Evolutionary conservation across 225 moss, liverwort and hornwort genomes (phyloP).

Genomic region (Neckera pumila): DNA sequence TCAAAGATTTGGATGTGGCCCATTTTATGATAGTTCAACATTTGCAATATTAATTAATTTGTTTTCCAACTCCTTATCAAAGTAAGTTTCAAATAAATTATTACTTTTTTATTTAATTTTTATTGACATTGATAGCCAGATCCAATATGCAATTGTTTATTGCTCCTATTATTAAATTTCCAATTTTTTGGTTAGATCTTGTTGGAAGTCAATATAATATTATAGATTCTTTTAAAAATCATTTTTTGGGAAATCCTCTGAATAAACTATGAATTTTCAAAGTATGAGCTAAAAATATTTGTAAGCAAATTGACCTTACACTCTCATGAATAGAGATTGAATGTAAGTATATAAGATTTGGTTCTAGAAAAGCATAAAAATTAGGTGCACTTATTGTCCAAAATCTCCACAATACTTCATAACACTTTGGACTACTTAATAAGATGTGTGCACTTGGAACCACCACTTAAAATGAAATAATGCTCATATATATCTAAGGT

Average conservation of each 20-base stretch:
- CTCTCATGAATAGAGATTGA: background rate
- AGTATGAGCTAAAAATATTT: accelerated
- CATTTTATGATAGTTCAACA: background rate
- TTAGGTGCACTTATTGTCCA: background rate
- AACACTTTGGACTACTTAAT: too few species aligned
- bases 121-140: accelerated
- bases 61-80: background rate
- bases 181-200: background rate
- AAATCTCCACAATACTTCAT: too few species aligned
- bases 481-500: background rate
- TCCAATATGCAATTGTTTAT: accelerated
- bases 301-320: accelerated
- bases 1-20: background rate
- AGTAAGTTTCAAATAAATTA: background rate
- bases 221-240: background rate
- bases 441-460: too few species aligned
- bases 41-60: background rate
- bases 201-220: background rate
- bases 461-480: background rate
- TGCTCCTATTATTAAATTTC: background rate
- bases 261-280: background rate
- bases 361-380: background rate
- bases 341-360: accelerated
- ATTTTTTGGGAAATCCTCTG: accelerated
- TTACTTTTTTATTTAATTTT: background rate